These are phyloP conservation scores for Hyaloscypha variabilis DNA, from an alignment of 495 filamentous ascomycete genomes.

Conservation along the genomic window DNA sequence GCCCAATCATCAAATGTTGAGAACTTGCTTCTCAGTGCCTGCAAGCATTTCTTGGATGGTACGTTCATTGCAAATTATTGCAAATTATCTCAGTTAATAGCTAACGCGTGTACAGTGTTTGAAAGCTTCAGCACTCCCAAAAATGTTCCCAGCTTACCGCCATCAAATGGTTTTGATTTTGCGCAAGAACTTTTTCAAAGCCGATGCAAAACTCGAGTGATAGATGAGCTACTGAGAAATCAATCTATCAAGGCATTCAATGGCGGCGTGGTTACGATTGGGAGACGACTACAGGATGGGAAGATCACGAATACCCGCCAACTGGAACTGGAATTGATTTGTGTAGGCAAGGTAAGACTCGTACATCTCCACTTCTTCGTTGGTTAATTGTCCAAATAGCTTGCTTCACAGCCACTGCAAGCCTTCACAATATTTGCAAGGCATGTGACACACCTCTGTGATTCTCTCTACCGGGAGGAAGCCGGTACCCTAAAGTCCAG, in stretches of 20 bases:
- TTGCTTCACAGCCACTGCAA: conserved; percentile 21
- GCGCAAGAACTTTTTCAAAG: conserved; percentile 12
- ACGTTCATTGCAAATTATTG: conserved; percentile 4
- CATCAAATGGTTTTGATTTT: conserved; percentile 15
- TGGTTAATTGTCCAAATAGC: no score
- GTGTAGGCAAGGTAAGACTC: conserved; percentile 27
- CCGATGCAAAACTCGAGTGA: conserved; percentile 17
- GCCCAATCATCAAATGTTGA: background rate
- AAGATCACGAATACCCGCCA: conserved; percentile 18
- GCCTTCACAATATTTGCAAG: conserved; percentile 18
- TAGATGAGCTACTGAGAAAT: conserved; percentile 25
- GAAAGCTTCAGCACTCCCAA: conserved; percentile 16
- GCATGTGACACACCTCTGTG: conserved; percentile 22
- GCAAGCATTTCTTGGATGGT: conserved; percentile 29
- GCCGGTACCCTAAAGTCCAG: background rate
- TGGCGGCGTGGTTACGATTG: conserved; percentile 21
- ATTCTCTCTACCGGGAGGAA: conserved; percentile 17
- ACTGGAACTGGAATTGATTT: conserved; percentile 30
- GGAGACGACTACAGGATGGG: conserved; percentile 10
- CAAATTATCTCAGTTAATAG: background rate
- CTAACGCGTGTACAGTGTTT: conserved; percentile 18
- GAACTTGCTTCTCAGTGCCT: conserved; percentile 20
- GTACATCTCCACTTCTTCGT: background rate
- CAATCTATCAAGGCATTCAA: conserved; percentile 24
- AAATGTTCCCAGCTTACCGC: background rate